Percentiles rank a stretch among this genome's conserved stretches.
Evolutionary conservation across 805 yeast species (phyloP).

Genomic region (Spathaspora arborariae): DNA sequence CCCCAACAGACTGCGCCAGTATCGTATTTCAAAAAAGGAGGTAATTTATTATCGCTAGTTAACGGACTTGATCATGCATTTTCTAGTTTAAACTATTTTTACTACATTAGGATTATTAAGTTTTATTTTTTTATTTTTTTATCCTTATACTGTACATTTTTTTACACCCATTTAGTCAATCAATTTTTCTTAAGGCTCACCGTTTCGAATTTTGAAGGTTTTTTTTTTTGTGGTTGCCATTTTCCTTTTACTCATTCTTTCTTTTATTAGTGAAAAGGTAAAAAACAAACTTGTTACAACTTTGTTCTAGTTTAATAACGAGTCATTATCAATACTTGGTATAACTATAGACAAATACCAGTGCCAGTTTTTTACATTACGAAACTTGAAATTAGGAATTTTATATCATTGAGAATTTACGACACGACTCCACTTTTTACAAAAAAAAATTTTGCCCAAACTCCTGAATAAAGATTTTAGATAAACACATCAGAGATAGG

Average conservation of each 20-base stretch:
- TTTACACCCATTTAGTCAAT: not conserved
- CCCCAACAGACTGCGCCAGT: not conserved
- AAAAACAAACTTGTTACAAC: not conserved
- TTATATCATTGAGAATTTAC: not conserved
- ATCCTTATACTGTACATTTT: not conserved
- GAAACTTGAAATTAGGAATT: not conserved
- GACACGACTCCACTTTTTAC: not conserved
- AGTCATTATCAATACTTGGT: no score
- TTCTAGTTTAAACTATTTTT: not conserved
- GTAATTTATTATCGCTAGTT: no score
- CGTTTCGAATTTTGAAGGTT: not conserved
- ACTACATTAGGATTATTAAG: not conserved
- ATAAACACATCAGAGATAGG: not conserved
- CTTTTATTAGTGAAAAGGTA: not conserved
- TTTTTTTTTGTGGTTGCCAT: not conserved
- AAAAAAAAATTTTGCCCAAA: not conserved
- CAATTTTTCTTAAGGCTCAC: not conserved
- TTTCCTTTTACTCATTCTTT: conserved; percentile 1
- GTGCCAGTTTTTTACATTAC: no score
- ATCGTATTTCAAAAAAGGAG: no score
- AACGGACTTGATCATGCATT: not conserved
- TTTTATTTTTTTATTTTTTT: not conserved
- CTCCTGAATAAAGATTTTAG: not conserved
- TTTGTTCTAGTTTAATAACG: not conserved
- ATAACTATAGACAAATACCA: no score